Percentiles rank a stretch among this genome's conserved stretches.
Conservation (phyloP, 2,329 filamentous ascomycete genomes). For the Akanthomyces dipterigenus region DNA sequence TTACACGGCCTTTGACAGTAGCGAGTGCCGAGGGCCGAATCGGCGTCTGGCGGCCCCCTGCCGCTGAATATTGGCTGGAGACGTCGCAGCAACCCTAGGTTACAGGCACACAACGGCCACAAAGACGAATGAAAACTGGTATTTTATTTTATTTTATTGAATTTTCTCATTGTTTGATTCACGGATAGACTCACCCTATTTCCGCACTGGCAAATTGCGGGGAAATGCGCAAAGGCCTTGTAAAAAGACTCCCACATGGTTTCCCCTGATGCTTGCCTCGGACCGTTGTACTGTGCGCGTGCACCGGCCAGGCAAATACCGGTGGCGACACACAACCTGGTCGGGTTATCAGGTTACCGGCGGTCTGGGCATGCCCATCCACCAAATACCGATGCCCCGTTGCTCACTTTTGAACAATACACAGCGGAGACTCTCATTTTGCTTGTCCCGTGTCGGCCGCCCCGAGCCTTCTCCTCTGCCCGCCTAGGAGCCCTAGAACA, state of each 20-base stretch:
- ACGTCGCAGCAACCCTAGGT: too few species aligned
- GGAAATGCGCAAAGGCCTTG: background rate
- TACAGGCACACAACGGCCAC: background rate
- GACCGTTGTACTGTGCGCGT: background rate
- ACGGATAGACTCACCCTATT: background rate
- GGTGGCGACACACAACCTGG: too few species aligned
- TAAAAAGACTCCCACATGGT: background rate
- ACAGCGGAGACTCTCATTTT: background rate
- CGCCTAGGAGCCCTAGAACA: too few species aligned
- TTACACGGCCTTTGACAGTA: background rate
- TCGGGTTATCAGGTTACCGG: too few species aligned
- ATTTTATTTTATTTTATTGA: background rate
- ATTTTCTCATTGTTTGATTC: background rate
- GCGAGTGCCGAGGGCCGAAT: background rate
- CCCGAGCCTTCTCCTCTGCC: background rate
- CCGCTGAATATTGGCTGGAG: too few species aligned
- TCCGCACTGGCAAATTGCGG: background rate
- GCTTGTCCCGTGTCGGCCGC: background rate
- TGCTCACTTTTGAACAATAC: background rate
- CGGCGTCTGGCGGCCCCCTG: background rate
- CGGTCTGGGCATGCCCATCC: too few species aligned
- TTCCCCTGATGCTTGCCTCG: background rate
- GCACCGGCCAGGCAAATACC: too few species aligned
- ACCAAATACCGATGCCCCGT: too few species aligned
- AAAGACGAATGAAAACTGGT: background rate